Percentiles rank a stretch among this genome's conserved stretches.
Evolutionary conservation across 495 filamentous ascomycete genomes (phyloP).

Genomic region (Penicillium nucicola): DNA sequence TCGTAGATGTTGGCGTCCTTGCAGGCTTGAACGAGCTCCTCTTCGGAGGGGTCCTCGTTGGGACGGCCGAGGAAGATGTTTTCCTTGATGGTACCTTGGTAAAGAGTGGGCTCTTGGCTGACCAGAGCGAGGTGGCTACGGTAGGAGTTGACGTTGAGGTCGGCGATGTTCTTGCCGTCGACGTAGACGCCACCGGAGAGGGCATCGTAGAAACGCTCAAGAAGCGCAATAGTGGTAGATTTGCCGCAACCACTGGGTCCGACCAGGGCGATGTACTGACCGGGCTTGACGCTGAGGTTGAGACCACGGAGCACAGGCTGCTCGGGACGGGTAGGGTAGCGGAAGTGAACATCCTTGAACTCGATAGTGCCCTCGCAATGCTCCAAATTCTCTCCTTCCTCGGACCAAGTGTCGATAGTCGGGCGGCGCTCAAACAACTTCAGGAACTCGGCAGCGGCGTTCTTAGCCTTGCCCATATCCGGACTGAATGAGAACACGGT

Average conservation of each 20-base stretch:
- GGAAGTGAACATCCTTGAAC: slow-evolving; percentile 76
- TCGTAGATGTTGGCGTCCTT: slow-evolving; percentile 90
- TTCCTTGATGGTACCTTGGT: slow-evolving; percentile 80
- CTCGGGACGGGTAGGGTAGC: slow-evolving; percentile 76
- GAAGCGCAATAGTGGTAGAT: slow-evolving; percentile 72
- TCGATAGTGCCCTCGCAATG: slow-evolving; percentile 67
- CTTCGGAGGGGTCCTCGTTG: slow-evolving; percentile 62
- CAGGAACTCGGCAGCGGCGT: slow-evolving; percentile 73
- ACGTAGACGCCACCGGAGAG: slow-evolving; percentile 67
- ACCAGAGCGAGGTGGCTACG: slow-evolving; percentile 75
- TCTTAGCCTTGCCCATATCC: slow-evolving; percentile 86
- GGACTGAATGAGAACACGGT: slow-evolving; percentile 80
- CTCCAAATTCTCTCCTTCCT: slow-evolving; percentile 59
- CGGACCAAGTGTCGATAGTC: slow-evolving; percentile 78
- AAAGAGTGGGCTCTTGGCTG: slow-evolving; percentile 82
- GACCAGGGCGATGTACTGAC: slow-evolving; percentile 78
- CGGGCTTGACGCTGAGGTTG: slow-evolving; percentile 67
- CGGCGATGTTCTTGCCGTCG: slow-evolving; percentile 71
- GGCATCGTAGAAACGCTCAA: slow-evolving; percentile 85
- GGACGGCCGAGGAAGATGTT: slow-evolving; percentile 74
- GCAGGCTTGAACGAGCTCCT: slow-evolving; percentile 69
- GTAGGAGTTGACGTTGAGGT: slow-evolving; percentile 75
- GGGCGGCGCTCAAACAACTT: slow-evolving; percentile 76
- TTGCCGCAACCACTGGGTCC: slow-evolving; percentile 83
- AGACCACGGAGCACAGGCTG: slow-evolving; percentile 75